Evolutionary conservation across 192 early-diverging fungal species (phyloP).

Genomic region (Backusella mclennaniae): DNA sequence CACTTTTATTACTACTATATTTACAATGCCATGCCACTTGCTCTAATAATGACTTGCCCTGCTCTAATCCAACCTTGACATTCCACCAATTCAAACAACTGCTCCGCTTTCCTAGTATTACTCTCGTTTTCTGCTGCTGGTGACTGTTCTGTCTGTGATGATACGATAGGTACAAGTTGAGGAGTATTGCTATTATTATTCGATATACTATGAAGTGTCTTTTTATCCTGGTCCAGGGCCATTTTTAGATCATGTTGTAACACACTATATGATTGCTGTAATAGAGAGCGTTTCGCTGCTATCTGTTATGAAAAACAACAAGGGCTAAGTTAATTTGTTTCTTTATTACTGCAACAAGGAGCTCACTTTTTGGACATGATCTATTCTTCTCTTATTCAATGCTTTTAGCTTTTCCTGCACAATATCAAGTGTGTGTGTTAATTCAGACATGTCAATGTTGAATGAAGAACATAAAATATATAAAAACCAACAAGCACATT

Average conservation of each 20-base stretch:
- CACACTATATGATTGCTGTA: slow-evolving; percentile 3
- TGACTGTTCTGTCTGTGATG: neutral
- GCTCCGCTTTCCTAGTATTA: neutral
- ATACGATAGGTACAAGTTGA: neutral
- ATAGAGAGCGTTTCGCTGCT: neutral
- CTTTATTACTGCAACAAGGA: neutral
- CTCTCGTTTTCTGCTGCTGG: neutral
- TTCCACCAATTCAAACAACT: neutral
- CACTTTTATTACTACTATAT: neutral
- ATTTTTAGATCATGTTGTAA: neutral
- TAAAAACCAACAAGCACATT: neutral
- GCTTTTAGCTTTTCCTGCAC: neutral
- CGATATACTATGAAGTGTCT: neutral
- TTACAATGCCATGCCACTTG: neutral
- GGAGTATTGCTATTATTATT: neutral
- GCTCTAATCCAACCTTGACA: neutral
- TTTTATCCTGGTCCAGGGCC: neutral
- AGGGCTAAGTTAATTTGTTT: neutral
- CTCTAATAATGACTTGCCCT: neutral
- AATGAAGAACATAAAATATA: neutral
- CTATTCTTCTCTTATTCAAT: neutral
- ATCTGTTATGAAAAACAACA: neutral
- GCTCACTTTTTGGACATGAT: neutral
- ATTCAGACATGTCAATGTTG: neutral
- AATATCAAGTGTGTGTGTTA: neutral